Evolutionary conservation across 495 filamentous ascomycete genomes (phyloP).

Genomic region (Haplographium delicatum): DNA sequence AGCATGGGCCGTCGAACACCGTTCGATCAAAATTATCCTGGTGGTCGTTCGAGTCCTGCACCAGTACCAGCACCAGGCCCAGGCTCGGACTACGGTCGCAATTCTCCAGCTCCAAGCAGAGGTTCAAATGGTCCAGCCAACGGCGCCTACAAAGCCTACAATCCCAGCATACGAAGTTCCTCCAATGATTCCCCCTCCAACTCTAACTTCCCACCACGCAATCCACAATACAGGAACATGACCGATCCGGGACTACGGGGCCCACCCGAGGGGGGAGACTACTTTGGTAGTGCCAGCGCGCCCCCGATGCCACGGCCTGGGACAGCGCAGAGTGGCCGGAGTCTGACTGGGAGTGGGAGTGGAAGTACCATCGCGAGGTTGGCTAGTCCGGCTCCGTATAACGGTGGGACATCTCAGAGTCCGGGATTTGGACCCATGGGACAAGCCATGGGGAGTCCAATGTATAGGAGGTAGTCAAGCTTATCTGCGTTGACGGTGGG

Average conservation of each 20-base stretch:
- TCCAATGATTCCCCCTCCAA: conserved; percentile 31
- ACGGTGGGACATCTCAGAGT: conserved; percentile 10
- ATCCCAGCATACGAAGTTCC: conserved; percentile 21
- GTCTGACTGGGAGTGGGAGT: not conserved
- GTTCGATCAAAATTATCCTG: conserved; percentile 13
- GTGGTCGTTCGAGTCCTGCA: conserved; percentile 12
- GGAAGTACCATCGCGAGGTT: conserved; percentile 8
- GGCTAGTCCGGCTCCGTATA: conserved; percentile 21
- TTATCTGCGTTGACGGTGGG: no score
- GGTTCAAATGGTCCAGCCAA: conserved; percentile 9
- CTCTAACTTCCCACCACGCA: conserved; percentile 30
- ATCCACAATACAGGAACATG: conserved; percentile 41
- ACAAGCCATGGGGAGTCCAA: not conserved
- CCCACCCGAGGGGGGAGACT: conserved; percentile 7
- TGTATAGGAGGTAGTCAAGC: conserved; percentile 4
- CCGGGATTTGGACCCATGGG: conserved; percentile 4
- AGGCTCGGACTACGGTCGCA: conserved; percentile 27
- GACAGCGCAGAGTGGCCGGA: conserved; percentile 5
- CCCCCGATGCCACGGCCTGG: conserved; percentile 9
- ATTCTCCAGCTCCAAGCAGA: conserved; percentile 31
- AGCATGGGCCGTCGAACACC: conserved; percentile 18
- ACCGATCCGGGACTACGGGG: conserved; percentile 40
- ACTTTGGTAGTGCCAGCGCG: conserved; percentile 10
- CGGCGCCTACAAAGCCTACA: conserved; percentile 20
- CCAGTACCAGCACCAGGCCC: conserved; percentile 1